Conservation (phyloP, 441 rosid species). For the Erodium texanum region DNA sequence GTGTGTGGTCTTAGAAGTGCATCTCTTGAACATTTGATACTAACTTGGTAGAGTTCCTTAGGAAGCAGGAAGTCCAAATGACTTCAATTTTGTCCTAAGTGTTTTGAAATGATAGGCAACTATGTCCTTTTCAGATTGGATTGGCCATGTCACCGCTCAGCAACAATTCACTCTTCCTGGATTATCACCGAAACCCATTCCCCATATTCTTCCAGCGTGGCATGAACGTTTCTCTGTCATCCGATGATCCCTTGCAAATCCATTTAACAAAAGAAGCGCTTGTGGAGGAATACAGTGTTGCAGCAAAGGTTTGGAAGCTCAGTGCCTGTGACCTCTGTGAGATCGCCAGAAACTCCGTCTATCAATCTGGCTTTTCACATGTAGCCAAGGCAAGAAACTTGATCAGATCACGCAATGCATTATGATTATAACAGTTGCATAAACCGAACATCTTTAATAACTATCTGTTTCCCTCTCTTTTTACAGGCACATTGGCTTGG, state of each 20-base stretch:
- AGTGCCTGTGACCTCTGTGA: slow-evolving; percentile 66
- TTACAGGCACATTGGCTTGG: slow-evolving; percentile 66
- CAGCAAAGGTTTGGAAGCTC: slow-evolving; percentile 66
- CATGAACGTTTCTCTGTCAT: slow-evolving; percentile 58
- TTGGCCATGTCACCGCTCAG: slow-evolving; percentile 61
- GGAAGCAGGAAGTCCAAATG: too few species aligned
- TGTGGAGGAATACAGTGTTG: slow-evolving; percentile 59
- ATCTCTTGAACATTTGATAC: neutral
- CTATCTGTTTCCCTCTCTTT: neutral
- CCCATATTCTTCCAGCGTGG: slow-evolving; percentile 52
- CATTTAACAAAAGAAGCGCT: slow-evolving; percentile 64
- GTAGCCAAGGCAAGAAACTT: slow-evolving; percentile 39
- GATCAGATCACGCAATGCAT: neutral
- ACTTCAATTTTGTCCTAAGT: neutral
- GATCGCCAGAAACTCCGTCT: slow-evolving; percentile 61
- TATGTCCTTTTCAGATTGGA: slow-evolving; percentile 31
- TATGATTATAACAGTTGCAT: neutral
- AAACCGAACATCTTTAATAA: neutral
- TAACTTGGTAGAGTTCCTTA: too few species aligned
- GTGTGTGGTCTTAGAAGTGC: neutral
- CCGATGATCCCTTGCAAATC: slow-evolving; percentile 72
- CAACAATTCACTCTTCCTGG: slow-evolving; percentile 56
- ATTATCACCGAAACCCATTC: slow-evolving; percentile 51
- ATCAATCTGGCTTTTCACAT: slow-evolving; percentile 67
- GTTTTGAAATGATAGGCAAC: neutral